These are phyloP conservation scores for Diaporthe caulivora DNA, from an alignment of 2,329 filamentous ascomycete species.

Conservation along the genomic window DNA sequence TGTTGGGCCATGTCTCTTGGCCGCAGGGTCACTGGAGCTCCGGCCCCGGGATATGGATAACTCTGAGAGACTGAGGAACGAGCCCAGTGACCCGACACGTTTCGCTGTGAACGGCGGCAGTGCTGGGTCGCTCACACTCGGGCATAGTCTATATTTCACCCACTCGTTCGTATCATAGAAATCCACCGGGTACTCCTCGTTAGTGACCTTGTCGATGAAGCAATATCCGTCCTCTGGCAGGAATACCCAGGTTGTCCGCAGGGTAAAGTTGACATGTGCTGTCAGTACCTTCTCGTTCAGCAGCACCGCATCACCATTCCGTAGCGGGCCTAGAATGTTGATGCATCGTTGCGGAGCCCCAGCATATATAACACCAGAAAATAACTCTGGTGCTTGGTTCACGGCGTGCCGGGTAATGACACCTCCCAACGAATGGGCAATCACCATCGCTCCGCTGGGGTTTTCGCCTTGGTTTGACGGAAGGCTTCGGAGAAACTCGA, in stretches of 20 bases:
- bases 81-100: conserved; percentile 54
- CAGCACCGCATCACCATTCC: conserved; percentile 92
- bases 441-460: conserved; percentile 79
- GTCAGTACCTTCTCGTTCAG: conserved; percentile 91
- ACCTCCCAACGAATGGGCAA: conserved; percentile 90
- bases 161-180: conserved; percentile 86
- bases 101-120: conserved; percentile 66
- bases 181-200: conserved; percentile 83
- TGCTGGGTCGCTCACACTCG: conserved; percentile 75
- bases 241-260: conserved; percentile 87
- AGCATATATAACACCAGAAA: conserved; percentile 87
- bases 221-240: conserved; percentile 89
- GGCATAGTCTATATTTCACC: conserved; percentile 82
- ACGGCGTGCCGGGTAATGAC: conserved; percentile 90
- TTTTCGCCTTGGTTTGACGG: conserved; percentile 75
- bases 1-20: conserved; percentile 42
- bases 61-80: conserved; percentile 61
- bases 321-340: conserved; percentile 89
- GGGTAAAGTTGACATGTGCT: conserved; percentile 92
- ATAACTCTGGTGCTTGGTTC: conserved; percentile 86
- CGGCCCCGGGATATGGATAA: conserved; percentile 58
- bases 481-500: conserved; percentile 78
- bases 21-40: conserved; percentile 55
- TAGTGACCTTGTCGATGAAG: conserved; percentile 86
- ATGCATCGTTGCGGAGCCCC: conserved; percentile 88